Evolutionary conservation across 768 basidiomycete species (phyloP).

Genomic region (Russula sp.): DNA sequence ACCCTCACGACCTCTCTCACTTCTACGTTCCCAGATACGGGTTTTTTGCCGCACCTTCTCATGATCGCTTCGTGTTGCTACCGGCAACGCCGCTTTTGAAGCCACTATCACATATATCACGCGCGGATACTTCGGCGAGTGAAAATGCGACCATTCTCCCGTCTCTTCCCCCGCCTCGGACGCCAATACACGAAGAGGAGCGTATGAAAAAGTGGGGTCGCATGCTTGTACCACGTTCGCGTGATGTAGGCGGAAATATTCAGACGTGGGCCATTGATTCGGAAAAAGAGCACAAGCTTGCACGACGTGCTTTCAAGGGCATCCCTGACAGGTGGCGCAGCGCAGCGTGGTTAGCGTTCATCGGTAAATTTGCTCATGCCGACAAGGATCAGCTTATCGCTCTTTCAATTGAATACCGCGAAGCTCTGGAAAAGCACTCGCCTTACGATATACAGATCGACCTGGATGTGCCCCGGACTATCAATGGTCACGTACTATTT

Average conservation of each 20-base stretch:
- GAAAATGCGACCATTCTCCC: constrained; percentile 47
- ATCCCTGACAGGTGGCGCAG: constrained; percentile 94
- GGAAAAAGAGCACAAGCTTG: constrained; percentile 64
- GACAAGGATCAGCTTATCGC: constrained; percentile 45
- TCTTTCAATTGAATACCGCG: constrained; percentile 53
- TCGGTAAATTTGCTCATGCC: constrained; percentile 51
- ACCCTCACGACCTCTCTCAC: constrained; percentile 2
- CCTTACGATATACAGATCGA: constrained; percentile 96
- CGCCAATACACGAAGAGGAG: constrained; percentile 58
- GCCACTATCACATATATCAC: constrained; percentile 47
- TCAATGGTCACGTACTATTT: constrained; percentile 92
- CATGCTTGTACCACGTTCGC: constrained; percentile 70
- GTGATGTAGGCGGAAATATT: constrained; percentile 77
- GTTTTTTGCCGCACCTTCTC: constrained; percentile 76
- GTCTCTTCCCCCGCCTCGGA: constrained; percentile 43
- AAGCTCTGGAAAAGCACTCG: constrained; percentile 74
- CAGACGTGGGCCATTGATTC: constrained; percentile 66
- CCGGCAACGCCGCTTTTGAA: constrained; percentile 60
- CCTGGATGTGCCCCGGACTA: constrained; percentile 94
- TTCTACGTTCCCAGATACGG: constrained; percentile 64
- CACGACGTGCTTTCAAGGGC: constrained; percentile 85
- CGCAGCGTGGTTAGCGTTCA: constrained; percentile 86
- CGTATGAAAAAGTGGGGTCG: constrained; percentile 93
- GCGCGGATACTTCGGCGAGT: constrained; percentile 41
- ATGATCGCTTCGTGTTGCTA: constrained; percentile 79